Conservation (phyloP, 768 basidiomycete species). For the Russula foetens region DNA sequence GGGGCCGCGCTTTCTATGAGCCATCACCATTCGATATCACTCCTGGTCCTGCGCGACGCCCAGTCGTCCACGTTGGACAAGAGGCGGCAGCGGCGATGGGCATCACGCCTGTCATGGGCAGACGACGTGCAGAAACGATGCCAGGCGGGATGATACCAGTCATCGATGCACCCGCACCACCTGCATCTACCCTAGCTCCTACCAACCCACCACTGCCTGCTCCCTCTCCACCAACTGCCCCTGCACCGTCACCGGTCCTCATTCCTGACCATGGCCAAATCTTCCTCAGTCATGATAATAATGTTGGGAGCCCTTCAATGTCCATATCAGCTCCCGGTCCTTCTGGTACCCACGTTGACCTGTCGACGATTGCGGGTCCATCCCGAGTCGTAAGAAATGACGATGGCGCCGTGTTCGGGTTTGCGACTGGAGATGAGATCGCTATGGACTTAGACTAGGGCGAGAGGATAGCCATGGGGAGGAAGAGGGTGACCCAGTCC, state of each 20-base stretch:
- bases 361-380: conserved; percentile 18
- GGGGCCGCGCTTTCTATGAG: conserved; percentile 21
- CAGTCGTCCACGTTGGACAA: conserved; percentile 14
- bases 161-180: conserved; percentile 10
- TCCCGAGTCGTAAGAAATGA: conserved; percentile 15
- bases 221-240: not conserved
- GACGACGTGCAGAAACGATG: conserved; percentile 22
- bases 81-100: conserved; percentile 8
- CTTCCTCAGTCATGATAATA: not conserved
- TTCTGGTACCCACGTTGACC: conserved; percentile 18
- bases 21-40: conserved; percentile 15
- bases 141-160: conserved; percentile 20
- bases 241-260: not conserved
- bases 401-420: conserved; percentile 11
- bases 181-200: not conserved
- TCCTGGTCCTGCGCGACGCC: conserved; percentile 8
- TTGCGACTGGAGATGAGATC: conserved; percentile 17
- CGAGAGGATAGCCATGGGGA: not conserved
- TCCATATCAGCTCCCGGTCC: not conserved
- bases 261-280: conserved; percentile 10
- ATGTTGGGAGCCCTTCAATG: not conserved
- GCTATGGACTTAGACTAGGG: conserved; percentile 20
- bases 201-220: not conserved
- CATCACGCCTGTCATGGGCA: not conserved
- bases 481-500: not conserved